Base-by-base conservation (phyloP, 768 basidiomycete genomes). In the Rhizopogon vinicolor region DNA sequence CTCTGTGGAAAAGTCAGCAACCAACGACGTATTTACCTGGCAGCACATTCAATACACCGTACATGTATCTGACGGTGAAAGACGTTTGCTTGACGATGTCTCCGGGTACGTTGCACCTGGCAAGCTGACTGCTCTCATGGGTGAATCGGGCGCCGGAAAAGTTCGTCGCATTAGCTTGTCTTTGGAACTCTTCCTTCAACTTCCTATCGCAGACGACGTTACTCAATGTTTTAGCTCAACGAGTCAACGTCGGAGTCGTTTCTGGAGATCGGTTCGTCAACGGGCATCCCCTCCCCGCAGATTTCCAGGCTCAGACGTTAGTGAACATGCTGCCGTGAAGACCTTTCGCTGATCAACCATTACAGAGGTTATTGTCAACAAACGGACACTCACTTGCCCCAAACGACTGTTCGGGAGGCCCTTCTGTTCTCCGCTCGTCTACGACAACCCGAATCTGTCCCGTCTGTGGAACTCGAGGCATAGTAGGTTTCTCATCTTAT, bases 341-440 rank as follows among this genome's bases (percentile, higher is more conserved):
- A 37, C 37, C 8, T 16, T 10, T 49, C 35, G n/a, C 7, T 41
- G 14, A 56, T 39, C 4, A 10, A 5, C 12, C 3, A 18, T 41
- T 56, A 7, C 35, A 86, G 83, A 44, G 90, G 89, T 0, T 93
- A 91, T 63, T 87, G 85, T 57, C 91, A 95, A 63, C 93, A 96
- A 65, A 82, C 82, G 76, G 91, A 92, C 61, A 87, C 84, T 0
- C 93, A 94, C 70, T 77, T 87, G 18, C 79, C 83, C 25, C 83
- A 85, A 7, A 71, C 83, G 2, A 93, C 90, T 7, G 91, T 94
- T 13, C 81, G 89, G 28, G 90, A 94, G 63, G 90, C 91, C 1
- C 73, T 94, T 8, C 70, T 82, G 41, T 87, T 91, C 71, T 93
- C 91, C 1, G 92, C 91, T 3, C 82, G 79, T 51, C 74, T 93